These are phyloP conservation scores for Naematelia aurantialba DNA, from an alignment of 768 basidiomycete species.

Conservation along the genomic window DNA sequence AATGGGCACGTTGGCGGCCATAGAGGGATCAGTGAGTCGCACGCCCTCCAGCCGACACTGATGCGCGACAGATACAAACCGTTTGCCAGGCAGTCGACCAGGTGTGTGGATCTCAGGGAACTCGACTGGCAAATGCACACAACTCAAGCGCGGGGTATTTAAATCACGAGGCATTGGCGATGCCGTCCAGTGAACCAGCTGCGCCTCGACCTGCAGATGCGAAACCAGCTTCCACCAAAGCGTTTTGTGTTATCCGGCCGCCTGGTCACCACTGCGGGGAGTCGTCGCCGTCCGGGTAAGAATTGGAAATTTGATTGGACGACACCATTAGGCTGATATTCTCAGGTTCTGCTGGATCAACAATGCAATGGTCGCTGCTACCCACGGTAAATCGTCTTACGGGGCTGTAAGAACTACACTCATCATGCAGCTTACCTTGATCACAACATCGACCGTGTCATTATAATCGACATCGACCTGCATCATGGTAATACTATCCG, in stretches of 20 bases:
- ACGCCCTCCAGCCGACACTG: too few species aligned
- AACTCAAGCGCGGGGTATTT: too few species aligned
- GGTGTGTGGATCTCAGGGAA: conserved; percentile 49
- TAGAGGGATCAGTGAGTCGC: conserved; percentile 50
- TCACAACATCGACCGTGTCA: conserved; percentile 69
- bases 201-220: too few species aligned
- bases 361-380: conserved; percentile 83
- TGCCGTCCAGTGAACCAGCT: too few species aligned
- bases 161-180: too few species aligned
- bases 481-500: conserved; percentile 64
- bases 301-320: neutral
- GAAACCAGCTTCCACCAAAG: conserved; percentile 47
- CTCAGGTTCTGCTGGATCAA: conserved; percentile 82
- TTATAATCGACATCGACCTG: conserved; percentile 88
- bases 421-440: conserved; percentile 68
- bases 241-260: conserved; percentile 81
- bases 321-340: neutral
- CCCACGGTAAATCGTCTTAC: conserved; percentile 63
- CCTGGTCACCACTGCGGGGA: conserved; percentile 95
- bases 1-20: conserved; percentile 47
- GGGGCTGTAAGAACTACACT: neutral
- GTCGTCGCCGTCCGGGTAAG: conserved; percentile 70
- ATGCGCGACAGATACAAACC: too few species aligned
- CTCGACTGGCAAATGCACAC: too few species aligned
- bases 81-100: conserved; percentile 83